phyloP scores from a whole-genome alignment of 176 grass and related monocot genomes.

The Cymbopogon citratus region DNA sequence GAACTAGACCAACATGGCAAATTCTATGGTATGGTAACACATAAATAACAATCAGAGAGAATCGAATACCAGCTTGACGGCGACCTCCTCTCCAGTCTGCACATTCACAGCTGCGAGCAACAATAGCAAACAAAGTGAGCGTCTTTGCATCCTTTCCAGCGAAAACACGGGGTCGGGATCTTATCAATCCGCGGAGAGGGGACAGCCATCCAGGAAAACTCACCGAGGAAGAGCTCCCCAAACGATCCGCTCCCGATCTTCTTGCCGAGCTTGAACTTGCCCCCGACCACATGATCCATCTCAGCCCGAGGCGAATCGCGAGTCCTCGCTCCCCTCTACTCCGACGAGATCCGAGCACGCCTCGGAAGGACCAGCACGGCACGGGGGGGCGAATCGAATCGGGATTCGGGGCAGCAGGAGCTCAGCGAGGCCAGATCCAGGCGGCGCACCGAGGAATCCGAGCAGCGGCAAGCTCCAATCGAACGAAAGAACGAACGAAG shows the following conservation, averaged over 20 bases:
- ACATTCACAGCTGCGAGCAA: constrained; percentile 54
- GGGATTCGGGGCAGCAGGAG: background rate
- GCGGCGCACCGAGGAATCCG: constrained; percentile 22
- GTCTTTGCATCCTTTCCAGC: background rate
- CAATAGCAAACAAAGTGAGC: constrained; percentile 9
- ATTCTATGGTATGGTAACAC: background rate
- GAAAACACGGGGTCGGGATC: background rate
- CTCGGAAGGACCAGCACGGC: background rate
- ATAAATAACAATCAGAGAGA: background rate
- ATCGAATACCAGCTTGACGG: constrained; percentile 66
- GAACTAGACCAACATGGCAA: background rate
- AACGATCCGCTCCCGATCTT: constrained; percentile 80
- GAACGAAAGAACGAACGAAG: background rate
- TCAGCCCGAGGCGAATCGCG: background rate
- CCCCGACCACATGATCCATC: constrained; percentile 68
- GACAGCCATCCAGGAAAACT: background rate
- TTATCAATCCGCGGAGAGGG: background rate
- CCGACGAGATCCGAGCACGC: constrained; percentile 33
- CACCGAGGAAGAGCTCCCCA: constrained; percentile 67
- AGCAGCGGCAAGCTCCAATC: constrained; percentile 7
- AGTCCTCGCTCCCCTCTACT: background rate
- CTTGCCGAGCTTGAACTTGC: constrained; percentile 78
- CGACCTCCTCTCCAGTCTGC: constrained; percentile 72
- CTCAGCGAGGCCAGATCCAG: constrained; percentile 33
- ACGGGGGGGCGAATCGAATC: background rate